phyloP scores from a whole-genome alignment of 148 eudicot species.

The Camellia lanceoleosa region DNA sequence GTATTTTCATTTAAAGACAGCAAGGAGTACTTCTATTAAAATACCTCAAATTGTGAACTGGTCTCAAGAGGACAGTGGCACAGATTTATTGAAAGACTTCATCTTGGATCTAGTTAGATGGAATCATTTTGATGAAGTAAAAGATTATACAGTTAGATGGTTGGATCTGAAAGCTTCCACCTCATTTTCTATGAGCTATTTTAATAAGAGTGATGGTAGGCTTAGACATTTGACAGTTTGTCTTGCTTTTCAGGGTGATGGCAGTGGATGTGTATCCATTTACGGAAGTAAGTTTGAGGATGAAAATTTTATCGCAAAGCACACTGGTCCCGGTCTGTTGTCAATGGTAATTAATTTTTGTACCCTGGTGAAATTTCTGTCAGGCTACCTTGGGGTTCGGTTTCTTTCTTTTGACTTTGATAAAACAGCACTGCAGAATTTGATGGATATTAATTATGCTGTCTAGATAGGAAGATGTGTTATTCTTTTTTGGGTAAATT shows the following conservation, averaged over 20 bases:
- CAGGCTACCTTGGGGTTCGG: slow-evolving; percentile 1
- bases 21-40: background rate
- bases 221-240: slow-evolving; percentile 18
- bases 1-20: background rate
- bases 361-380: background rate
- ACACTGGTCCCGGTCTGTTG: slow-evolving; percentile 92
- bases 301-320: slow-evolving; percentile 93
- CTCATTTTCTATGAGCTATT: background rate
- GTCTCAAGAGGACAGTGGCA: background rate
- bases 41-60: background rate
- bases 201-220: background rate
- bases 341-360: slow-evolving; percentile 59
- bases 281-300: slow-evolving; percentile 93
- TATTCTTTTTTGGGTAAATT: background rate
- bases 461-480: too few species aligned
- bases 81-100: background rate
- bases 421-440: background rate
- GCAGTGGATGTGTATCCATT: slow-evolving; percentile 80
- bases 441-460: background rate
- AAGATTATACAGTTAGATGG: background rate
- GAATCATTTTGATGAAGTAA: background rate
- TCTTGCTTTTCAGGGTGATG: slow-evolving; percentile 70
- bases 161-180: background rate
- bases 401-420: slow-evolving; percentile 14
- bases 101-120: background rate